Conservation (phyloP, 371 early-diverging fungal genomes). For the Blakeslea trispora region DNA sequence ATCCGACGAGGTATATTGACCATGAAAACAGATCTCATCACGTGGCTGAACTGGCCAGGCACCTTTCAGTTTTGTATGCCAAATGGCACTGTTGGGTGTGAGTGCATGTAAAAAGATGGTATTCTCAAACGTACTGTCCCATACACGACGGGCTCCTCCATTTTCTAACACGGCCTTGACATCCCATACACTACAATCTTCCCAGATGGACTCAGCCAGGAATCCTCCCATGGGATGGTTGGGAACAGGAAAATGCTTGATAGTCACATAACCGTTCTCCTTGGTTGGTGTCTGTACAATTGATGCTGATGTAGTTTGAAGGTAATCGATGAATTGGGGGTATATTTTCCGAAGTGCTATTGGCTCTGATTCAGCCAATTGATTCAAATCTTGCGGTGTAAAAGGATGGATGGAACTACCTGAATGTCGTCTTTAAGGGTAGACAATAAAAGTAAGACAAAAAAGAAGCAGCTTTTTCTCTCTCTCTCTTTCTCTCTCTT, state of each 20-base stretch:
- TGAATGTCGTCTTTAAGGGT: too few species aligned
- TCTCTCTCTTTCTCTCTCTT: too few species aligned
- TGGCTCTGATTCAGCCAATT: conserved; percentile 38
- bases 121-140: conserved; percentile 58
- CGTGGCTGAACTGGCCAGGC: conserved; percentile 58
- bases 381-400: neutral
- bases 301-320: conserved; percentile 1
- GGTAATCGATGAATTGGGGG: conserved; percentile 23
- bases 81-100: conserved; percentile 52
- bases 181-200: conserved; percentile 60
- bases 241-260: conserved; percentile 46
- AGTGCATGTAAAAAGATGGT: conserved; percentile 41
- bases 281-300: conserved; percentile 27
- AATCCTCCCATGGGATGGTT: conserved; percentile 54
- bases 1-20: conserved; percentile 40
- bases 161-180: conserved; percentile 55
- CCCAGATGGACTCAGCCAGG: conserved; percentile 52
- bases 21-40: conserved; percentile 54
- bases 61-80: conserved; percentile 52
- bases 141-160: conserved; percentile 38
- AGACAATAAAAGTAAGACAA: too few species aligned
- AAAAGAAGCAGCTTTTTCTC: too few species aligned
- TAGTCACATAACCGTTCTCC: conserved; percentile 35
- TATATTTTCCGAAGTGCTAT: conserved; percentile 25
- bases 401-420: too few species aligned